Conservation (phyloP, 139 green algal genomes). For the Ulvella scutata region DNA sequence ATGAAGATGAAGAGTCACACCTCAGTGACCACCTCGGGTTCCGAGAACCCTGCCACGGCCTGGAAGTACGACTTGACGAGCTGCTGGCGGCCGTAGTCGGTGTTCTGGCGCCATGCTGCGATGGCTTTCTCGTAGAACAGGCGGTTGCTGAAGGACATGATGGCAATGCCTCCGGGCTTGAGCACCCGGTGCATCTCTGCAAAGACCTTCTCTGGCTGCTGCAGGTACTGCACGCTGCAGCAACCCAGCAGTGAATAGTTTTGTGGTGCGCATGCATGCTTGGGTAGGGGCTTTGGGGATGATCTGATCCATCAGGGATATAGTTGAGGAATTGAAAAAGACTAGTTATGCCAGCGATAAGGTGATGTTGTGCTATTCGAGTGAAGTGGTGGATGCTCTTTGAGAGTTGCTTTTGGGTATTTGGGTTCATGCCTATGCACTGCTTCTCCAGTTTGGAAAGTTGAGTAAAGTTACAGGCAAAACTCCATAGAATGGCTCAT, state of each 20-base stretch:
- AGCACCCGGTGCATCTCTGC: slow-evolving; percentile 72
- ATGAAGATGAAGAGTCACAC: slow-evolving; percentile 24
- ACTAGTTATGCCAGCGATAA: no score
- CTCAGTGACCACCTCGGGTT: slow-evolving; percentile 35
- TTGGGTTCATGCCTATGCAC: no score
- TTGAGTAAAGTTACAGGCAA: no score
- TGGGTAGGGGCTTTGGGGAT: no score
- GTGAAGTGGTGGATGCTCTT: not conserved
- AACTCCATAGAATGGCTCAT: no score
- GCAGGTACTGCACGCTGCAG: slow-evolving; percentile 62
- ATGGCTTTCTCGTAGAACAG: slow-evolving; percentile 74
- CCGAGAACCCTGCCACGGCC: slow-evolving; percentile 45
- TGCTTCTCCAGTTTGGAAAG: not conserved
- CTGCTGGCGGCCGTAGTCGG: slow-evolving; percentile 32
- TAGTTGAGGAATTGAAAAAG: no score
- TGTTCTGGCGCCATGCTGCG: slow-evolving; percentile 53
- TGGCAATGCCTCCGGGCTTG: slow-evolving; percentile 61
- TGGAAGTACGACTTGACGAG: slow-evolving; percentile 66
- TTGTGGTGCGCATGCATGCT: not conserved
- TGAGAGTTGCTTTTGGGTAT: not conserved
- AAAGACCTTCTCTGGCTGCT: slow-evolving; percentile 74
- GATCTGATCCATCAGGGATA: no score
- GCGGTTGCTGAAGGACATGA: slow-evolving; percentile 74
- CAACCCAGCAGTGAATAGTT: not conserved
- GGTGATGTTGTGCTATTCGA: no score